Conservation (phyloP, 2,329 filamentous ascomycete species). For the Calonectria ilicicola region DNA sequence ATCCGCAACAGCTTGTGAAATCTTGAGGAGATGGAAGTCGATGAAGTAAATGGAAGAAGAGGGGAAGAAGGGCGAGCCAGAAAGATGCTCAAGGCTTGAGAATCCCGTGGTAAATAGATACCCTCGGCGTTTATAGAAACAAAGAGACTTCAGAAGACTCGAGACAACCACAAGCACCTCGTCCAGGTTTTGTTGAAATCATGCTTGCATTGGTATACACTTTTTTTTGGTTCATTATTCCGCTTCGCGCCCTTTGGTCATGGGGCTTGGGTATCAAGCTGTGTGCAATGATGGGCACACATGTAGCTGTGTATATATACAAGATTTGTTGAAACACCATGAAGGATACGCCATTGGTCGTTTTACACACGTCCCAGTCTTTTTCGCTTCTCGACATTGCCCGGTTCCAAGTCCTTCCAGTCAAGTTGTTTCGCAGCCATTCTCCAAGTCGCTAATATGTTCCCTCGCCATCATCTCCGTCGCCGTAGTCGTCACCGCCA, state of each 20-base stretch:
- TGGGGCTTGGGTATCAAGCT: constrained; percentile 44
- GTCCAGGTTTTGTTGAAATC: background rate
- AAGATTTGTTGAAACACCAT: constrained; percentile 20
- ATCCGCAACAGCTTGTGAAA: background rate
- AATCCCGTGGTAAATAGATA: constrained; percentile 22
- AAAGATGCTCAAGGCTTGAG: background rate
- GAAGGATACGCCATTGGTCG: background rate
- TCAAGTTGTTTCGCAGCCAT: background rate
- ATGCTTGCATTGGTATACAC: background rate
- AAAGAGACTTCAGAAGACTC: background rate
- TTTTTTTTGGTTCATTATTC: constrained; percentile 35
- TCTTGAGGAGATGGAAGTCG: background rate
- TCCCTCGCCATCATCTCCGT: constrained; percentile 62
- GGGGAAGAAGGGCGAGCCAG: background rate
- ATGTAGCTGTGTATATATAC: constrained; percentile 29
- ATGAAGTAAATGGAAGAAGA: background rate
- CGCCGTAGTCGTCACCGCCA: constrained; percentile 63
- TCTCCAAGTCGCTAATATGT: constrained; percentile 46
- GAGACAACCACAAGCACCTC: background rate
- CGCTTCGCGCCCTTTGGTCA: constrained; percentile 31
- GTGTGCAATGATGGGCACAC: constrained; percentile 19
- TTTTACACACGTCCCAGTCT: background rate
- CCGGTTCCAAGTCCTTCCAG: background rate
- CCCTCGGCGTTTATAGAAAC: constrained; percentile 6
- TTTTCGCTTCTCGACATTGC: background rate